A percentile compares a stretch with the other conserved stretches of the same genome.
These are phyloP conservation scores for Sclerospora graminicola DNA, from an alignment of 352 stramenopile species.

Conservation along the genomic window DNA sequence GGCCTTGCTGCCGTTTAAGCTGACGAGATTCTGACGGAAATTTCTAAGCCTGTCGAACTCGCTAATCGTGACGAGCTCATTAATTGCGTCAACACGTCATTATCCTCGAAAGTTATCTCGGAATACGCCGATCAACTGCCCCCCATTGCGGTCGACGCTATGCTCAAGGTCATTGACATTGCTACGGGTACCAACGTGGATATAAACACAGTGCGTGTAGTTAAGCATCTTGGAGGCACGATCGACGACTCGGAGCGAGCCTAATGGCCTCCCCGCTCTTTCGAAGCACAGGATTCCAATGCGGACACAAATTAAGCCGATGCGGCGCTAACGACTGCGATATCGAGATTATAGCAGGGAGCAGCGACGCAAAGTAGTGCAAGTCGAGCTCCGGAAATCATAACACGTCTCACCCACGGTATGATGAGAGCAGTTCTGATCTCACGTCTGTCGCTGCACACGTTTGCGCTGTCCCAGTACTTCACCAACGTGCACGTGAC, in stretches of 20 bases:
- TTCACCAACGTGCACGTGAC: too few relatives aligned
- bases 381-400: too few relatives aligned
- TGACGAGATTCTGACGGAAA: slow-evolving; percentile 84
- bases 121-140: slow-evolving; percentile 96
- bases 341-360: too few relatives aligned
- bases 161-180: slow-evolving; percentile 94
- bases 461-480: too few relatives aligned
- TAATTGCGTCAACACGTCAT: slow-evolving; percentile 96
- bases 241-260: slow-evolving; percentile 99
- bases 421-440: too few relatives aligned
- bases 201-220: slow-evolving; percentile 96
- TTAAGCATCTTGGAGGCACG: slow-evolving; percentile 97
- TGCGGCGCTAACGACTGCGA: too few relatives aligned
- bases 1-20: slow-evolving; percentile 84
- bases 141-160: slow-evolving; percentile 97
- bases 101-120: slow-evolving; percentile 96
- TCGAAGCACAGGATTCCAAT: too few relatives aligned
- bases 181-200: slow-evolving; percentile 93
- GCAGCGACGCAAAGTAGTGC: too few relatives aligned
- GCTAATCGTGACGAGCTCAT: slow-evolving; percentile 93
- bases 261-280: too few relatives aligned
- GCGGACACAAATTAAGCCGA: too few relatives aligned
- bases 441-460: too few relatives aligned
- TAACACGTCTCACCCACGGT: too few relatives aligned
- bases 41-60: slow-evolving; percentile 90